A percentile compares a stretch with the other conserved stretches of the same genome.
Conservation (phyloP, 306 rosid genomes). For the Vigna hirtella region DNA sequence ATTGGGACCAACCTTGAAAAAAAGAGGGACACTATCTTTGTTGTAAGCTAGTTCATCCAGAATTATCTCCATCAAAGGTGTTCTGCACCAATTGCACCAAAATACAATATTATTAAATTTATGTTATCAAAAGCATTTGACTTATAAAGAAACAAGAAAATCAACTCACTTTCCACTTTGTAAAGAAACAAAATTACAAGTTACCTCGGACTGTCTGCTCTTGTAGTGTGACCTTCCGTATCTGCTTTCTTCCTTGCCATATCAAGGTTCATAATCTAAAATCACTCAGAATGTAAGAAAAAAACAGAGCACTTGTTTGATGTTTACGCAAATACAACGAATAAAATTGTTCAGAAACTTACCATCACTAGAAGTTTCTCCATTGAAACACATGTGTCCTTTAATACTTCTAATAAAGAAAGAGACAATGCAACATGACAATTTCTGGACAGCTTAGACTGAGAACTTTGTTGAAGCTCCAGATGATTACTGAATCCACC, state of each 20-base stretch:
- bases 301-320: constrained; percentile 26
- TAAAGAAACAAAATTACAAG: constrained; percentile 28
- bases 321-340: constrained; percentile 20
- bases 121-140: constrained; percentile 17
- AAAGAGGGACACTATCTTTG: constrained; percentile 56
- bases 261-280: constrained; percentile 85
- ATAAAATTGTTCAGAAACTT: constrained; percentile 38
- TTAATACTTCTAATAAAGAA: constrained; percentile 68
- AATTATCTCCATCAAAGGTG: constrained; percentile 74
- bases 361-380: constrained; percentile 75
- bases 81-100: constrained; percentile 64
- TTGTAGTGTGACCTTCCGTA: constrained; percentile 63
- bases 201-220: constrained; percentile 86
- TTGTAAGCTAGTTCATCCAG: constrained; percentile 82
- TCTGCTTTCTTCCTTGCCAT: constrained; percentile 73
- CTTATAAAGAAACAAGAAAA: neutral
- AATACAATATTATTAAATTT: constrained; percentile 27
- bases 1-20: constrained; percentile 73
- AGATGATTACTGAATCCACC: constrained; percentile 49
- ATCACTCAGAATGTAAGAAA: constrained; percentile 47
- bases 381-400: constrained; percentile 59
- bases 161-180: constrained; percentile 3
- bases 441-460: constrained; percentile 46
- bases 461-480: constrained; percentile 46
- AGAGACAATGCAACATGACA: constrained; percentile 53